Evolutionary conservation across 768 basidiomycete species (phyloP).

Genomic region (Jaapia argillacea): DNA sequence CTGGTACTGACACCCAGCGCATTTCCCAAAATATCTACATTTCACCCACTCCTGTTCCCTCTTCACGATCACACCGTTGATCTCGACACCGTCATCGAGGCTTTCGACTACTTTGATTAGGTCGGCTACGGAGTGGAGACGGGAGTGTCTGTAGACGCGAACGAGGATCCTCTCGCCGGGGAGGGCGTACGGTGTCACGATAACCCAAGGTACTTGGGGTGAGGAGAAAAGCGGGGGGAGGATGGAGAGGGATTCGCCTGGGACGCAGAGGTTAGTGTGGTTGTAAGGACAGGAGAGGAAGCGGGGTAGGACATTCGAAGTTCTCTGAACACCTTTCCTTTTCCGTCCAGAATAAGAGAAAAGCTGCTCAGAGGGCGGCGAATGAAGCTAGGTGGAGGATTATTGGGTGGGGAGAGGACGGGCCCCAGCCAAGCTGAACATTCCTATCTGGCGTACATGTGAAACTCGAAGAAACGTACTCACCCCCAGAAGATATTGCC

Average conservation of each 20-base stretch:
- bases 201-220: constrained; percentile 57
- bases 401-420: no score
- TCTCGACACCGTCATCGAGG: no score
- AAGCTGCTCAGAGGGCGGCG: no score
- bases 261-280: background rate
- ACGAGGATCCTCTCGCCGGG: constrained; percentile 75
- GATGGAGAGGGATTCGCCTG: constrained; percentile 62
- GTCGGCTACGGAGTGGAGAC: constrained; percentile 70
- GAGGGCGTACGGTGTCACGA: constrained; percentile 76
- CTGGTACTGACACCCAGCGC: constrained; percentile 94
- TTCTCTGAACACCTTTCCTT: no score
- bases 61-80: constrained; percentile 50
- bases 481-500: constrained; percentile 54
- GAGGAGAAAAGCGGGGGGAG: constrained; percentile 34
- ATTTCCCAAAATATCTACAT: constrained; percentile 84
- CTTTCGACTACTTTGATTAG: no score
- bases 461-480: no score
- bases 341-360: no score
- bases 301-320: no score
- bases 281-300: no score
- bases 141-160: constrained; percentile 59
- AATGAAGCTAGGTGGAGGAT: no score
- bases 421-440: no score
- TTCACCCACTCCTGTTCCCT: constrained; percentile 56
- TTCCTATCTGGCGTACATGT: no score